Evolutionary conservation across 306 rosid species (phyloP), one percentile per base, ranked within the genome.

Genomic region (Dalbergia cultrata): DNA sequence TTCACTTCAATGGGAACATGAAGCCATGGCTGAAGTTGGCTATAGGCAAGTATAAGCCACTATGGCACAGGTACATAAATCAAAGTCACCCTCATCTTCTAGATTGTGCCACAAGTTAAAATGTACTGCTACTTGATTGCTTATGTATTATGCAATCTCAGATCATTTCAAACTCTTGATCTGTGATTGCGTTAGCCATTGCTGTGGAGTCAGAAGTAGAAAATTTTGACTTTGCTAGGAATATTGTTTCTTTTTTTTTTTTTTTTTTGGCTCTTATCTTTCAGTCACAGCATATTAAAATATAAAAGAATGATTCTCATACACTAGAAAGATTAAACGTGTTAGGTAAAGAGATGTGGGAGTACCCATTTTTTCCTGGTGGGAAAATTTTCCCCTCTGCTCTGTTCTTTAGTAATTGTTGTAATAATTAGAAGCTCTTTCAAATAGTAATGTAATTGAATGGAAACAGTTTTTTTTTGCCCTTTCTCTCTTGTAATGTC

Each of bases 1-100:
- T 96, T 83, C 99, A 96, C 87, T 96, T 82, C 72, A 96, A 92
- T 4, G 99, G 99, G 75, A 92, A 90, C 83, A 96, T 96, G 98
- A 96, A 96, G 85, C 99, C 99, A 16, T 96, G 99, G 99, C 89
- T 93, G 78, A 93, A 90, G 92, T 82, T 93, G 85, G 99, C 85
- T 59, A 93, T 93, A 62, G 87, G 90, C 75, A 90, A 97, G 88
- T 96, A 93, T 79, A 93, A 85, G 90, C 93, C 91, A 66, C 74
- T 96, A n/a, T 96, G 99, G 99, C 90, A 89, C 82, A 87, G 87
- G 85, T 93, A 96, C 84, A 85, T 96, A 82, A 92, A 96, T 83
- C 95, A 79, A 80, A 89, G 89, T 87, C 97, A 93, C 79, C 90
- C 93, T 50, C 83, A 87, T 85, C 89, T 96, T 80, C 89, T 81